Conservation (phyloP, 495 filamentous ascomycete genomes). For the Talaromyces borbonicus region DNA sequence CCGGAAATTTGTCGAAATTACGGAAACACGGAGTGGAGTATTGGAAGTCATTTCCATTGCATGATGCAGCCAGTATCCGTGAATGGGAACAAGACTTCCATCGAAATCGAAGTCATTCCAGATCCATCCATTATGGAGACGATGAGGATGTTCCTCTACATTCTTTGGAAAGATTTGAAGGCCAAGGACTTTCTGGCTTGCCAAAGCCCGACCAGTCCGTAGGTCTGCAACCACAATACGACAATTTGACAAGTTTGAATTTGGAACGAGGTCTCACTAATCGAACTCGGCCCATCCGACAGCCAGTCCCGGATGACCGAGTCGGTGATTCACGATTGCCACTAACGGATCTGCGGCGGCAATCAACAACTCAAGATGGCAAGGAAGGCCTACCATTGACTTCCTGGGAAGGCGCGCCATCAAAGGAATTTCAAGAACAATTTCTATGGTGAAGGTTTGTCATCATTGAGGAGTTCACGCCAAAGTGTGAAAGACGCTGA, state of each 20-base stretch:
- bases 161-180: too few relatives aligned
- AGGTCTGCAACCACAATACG: not conserved
- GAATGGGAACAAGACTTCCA: constrained; percentile 25
- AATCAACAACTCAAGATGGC: constrained; percentile 6
- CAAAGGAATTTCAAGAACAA: constrained; percentile 24
- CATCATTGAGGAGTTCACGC: too few relatives aligned
- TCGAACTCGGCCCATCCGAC: not conserved
- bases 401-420: constrained; percentile 26
- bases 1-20: not conserved
- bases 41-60: constrained; percentile 28
- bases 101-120: constrained; percentile 1
- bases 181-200: too few relatives aligned
- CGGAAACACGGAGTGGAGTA: constrained; percentile 26
- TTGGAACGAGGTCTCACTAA: too few relatives aligned
- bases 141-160: not conserved
- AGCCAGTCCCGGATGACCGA: not conserved
- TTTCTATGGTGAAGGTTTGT: constrained; percentile 35
- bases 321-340: not conserved
- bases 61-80: constrained; percentile 22
- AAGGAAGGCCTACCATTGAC: constrained; percentile 10
- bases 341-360: too few relatives aligned
- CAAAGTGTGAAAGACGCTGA: too few relatives aligned
- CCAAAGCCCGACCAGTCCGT: not conserved
- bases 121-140: not conserved
- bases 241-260: too few relatives aligned